phyloP scores from a whole-genome alignment of 805 yeast species.

The Lachancea dasiensis region DNA sequence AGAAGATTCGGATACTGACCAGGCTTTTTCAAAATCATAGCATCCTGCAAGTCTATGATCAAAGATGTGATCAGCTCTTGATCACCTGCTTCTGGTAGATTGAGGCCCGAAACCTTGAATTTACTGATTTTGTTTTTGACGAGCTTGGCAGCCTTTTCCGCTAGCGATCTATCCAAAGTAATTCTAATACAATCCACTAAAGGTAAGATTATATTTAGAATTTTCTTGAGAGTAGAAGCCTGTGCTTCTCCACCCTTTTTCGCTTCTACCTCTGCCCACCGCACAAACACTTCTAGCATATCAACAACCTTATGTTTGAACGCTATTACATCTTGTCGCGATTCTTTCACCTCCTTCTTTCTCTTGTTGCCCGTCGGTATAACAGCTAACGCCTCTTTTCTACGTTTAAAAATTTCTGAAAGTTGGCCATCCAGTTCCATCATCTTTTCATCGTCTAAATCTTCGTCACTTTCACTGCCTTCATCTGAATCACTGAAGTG shows the following conservation, averaged over 20 bases:
- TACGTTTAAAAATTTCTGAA: constrained; percentile 75
- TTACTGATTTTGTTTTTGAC: constrained; percentile 57
- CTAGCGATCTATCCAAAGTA: constrained; percentile 65
- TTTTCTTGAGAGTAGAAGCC: constrained; percentile 30
- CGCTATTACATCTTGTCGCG: constrained; percentile 69
- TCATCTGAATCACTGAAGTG: constrained; percentile 44
- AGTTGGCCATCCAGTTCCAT: constrained; percentile 84
- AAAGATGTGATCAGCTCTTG: constrained; percentile 7
- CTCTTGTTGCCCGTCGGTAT: constrained; percentile 58
- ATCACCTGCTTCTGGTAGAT: constrained; percentile 14
- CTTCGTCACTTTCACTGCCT: constrained; percentile 60
- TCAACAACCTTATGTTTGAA: constrained; percentile 78
- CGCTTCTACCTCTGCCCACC: constrained; percentile 33
- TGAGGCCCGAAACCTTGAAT: constrained; percentile 30
- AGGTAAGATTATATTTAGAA: constrained; percentile 45
- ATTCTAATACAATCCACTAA: constrained; percentile 53
- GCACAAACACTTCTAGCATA: constrained; percentile 58
- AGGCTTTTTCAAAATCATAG: constrained; percentile 33
- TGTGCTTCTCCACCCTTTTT: background rate
- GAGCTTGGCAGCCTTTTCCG: constrained; percentile 69
- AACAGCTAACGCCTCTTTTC: constrained; percentile 58
- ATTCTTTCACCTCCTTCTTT: constrained; percentile 68
- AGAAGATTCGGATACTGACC: constrained; percentile 34
- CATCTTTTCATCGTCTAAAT: constrained; percentile 96
- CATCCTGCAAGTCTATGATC: constrained; percentile 37